These are phyloP conservation scores for Borovskyia barvae DNA, from an alignment of 208 protist species.

Conservation along the genomic window DNA sequence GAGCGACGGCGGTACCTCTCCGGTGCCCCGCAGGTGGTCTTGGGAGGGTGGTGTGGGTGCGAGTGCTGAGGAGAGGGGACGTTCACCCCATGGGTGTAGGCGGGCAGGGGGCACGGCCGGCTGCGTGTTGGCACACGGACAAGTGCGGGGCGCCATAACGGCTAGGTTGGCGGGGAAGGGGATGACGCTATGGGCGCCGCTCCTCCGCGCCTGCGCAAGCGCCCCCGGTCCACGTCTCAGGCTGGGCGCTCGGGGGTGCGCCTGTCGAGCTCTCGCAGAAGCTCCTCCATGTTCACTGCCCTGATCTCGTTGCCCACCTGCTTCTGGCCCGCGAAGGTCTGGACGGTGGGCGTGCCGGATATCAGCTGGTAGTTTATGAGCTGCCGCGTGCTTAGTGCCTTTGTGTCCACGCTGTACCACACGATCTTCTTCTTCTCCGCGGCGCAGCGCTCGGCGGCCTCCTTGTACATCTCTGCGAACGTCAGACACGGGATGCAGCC, in stretches of 20 bases:
- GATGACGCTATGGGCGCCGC: no score
- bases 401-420: slow-evolving; percentile 91
- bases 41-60: no score
- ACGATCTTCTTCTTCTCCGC: slow-evolving; percentile 60
- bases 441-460: slow-evolving; percentile 52
- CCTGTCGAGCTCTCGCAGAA: slow-evolving; percentile 65
- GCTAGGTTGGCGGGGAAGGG: no score
- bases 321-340: slow-evolving; percentile 79
- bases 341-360: slow-evolving; percentile 86
- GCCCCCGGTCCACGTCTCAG: background rate
- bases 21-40: no score
- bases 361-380: slow-evolving; percentile 88
- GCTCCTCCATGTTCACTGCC: slow-evolving; percentile 75
- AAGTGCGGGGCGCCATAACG: no score
- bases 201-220: background rate
- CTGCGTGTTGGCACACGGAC: no score
- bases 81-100: no score
- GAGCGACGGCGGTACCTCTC: no score
- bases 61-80: no score
- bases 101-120: no score
- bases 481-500: slow-evolving; percentile 90
- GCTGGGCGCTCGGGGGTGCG: slow-evolving; percentile 27
- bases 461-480: slow-evolving; percentile 92
- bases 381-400: slow-evolving; percentile 50
- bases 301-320: slow-evolving; percentile 89